A percentile compares a stretch with the other conserved stretches of the same genome.
Conservation (phyloP, 495 filamentous ascomycete genomes). For the Cairneyella variabilis region DNA sequence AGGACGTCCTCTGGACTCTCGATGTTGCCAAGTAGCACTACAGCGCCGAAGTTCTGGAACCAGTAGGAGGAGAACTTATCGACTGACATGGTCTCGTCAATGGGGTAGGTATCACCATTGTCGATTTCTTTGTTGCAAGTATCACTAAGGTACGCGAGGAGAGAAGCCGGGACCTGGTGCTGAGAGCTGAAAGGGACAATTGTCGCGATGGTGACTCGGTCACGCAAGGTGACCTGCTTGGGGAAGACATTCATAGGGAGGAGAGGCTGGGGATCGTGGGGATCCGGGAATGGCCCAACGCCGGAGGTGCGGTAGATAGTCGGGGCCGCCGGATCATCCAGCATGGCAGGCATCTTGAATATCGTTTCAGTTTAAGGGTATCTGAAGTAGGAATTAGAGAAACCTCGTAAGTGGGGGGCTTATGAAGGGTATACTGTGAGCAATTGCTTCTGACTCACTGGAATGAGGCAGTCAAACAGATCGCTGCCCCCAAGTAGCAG, state of each 20-base stretch:
- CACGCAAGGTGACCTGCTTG: constrained; percentile 83
- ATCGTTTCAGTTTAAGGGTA: too few species aligned
- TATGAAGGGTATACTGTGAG: too few species aligned
- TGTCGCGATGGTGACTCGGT: constrained; percentile 86
- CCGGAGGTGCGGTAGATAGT: constrained; percentile 63
- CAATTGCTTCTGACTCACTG: too few species aligned
- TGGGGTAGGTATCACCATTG: constrained; percentile 93
- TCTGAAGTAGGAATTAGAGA: too few species aligned
- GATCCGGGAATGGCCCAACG: constrained; percentile 58
- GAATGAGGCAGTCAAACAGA: too few species aligned
- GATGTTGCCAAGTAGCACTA: constrained; percentile 88
- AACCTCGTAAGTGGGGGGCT: too few species aligned
- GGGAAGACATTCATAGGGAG: constrained; percentile 68
- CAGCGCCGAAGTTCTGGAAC: constrained; percentile 91
- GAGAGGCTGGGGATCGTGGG: constrained; percentile 46
- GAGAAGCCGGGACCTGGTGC: constrained; percentile 66
- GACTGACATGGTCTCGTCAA: constrained; percentile 73
- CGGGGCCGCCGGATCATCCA: constrained; percentile 68
- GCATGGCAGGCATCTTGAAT: constrained; percentile 75
- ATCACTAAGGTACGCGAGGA: constrained; percentile 77
- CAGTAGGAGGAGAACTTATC: constrained; percentile 83
- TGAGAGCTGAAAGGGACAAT: constrained; percentile 80
- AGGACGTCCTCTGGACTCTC: constrained; percentile 36
- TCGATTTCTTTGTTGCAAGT: constrained; percentile 94
- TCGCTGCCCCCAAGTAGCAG: too few species aligned